These are phyloP conservation scores for Calocera viscosa DNA, from an alignment of 768 basidiomycete genomes.

Conservation along the genomic window DNA sequence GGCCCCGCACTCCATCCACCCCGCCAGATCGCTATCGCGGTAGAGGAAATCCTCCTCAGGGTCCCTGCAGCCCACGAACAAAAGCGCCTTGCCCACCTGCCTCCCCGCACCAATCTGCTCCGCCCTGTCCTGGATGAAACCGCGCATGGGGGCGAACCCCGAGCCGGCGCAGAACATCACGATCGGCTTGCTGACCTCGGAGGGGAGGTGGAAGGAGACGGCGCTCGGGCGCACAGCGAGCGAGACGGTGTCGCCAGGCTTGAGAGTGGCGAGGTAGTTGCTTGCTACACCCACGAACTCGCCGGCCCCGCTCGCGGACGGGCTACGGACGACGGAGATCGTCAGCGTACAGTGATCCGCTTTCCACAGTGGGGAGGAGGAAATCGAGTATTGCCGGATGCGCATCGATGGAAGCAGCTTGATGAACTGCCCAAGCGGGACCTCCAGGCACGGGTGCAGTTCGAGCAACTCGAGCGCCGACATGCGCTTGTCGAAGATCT, in stretches of 20 bases:
- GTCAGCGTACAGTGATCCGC: constrained; percentile 35
- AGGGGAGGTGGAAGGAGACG: constrained; percentile 35
- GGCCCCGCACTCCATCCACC: constrained; percentile 34
- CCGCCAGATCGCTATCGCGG: constrained; percentile 31
- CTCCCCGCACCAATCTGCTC: constrained; percentile 35
- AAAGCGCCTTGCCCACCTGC: constrained; percentile 31
- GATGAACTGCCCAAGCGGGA: constrained; percentile 32
- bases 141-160: constrained; percentile 40
- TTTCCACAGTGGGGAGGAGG: constrained; percentile 38
- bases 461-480: constrained; percentile 37
- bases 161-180: constrained; percentile 39
- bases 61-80: constrained; percentile 39
- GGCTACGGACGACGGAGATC: constrained; percentile 35
- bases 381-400: constrained; percentile 41
- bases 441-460: constrained; percentile 27
- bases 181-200: constrained; percentile 31
- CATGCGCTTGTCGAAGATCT: constrained; percentile 29
- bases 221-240: constrained; percentile 33
- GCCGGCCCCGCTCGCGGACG: too few relatives aligned
- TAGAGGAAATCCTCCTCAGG: constrained; percentile 36
- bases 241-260: constrained; percentile 34
- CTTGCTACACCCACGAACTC: constrained; percentile 39
- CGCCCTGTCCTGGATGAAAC: constrained; percentile 41
- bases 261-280: constrained; percentile 33
- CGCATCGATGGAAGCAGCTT: constrained; percentile 37